Evolutionary conservation across 179 eudicot species (phyloP), one percentile per base, ranked within the genome.

Genomic region (Monotropa hypopitys): DNA sequence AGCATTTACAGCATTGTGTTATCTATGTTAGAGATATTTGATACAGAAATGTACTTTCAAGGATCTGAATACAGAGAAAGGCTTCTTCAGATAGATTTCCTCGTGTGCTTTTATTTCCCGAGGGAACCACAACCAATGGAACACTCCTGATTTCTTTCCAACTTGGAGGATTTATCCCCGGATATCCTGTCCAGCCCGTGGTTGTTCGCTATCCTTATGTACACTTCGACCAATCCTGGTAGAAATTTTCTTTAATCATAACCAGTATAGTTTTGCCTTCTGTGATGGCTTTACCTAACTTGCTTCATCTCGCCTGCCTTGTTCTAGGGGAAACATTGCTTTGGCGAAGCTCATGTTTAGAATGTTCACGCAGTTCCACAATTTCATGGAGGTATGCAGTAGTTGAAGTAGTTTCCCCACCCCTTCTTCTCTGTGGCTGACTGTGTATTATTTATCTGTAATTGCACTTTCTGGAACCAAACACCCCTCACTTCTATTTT

Each of bases 211-310:
- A 94, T 84, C 98, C 97, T 54, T 76, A 90, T 85, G 92, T 91
- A 53, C 98, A 94, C 87, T 94, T 94, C 69, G 98, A 94, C 80
- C 98, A 94, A 84, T 94, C 98, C 59, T 94, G 98, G 98, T 94
- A 88, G n/a, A 85, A 4, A 28, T 84, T 35, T 72, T 32, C 43
- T 80, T 70, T 72, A n/a, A n/a, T n/a, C n/a, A n/a, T n/a, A n/a
- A n/a, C n/a, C n/a, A n/a, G n/a, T n/a, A n/a, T n/a, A 7, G 56
- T 62, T 56, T 32, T 49, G 68, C 21, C 5, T 65, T 33, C 11
- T 75, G 51, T 9, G 78, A 65, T 49, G 69, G 67, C 56, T 62
- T 62, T 4, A 30, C 35, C 50, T 43, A 49, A 45, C 49, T 23
- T 51, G 21, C 46, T 76, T 71, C 53, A 47, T 57, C 10, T 75